A percentile compares a stretch with the other conserved stretches of the same genome.
Evolutionary conservation across 1,139 yeast species (phyloP).

Genomic region (Tardiomyces depauwii): DNA sequence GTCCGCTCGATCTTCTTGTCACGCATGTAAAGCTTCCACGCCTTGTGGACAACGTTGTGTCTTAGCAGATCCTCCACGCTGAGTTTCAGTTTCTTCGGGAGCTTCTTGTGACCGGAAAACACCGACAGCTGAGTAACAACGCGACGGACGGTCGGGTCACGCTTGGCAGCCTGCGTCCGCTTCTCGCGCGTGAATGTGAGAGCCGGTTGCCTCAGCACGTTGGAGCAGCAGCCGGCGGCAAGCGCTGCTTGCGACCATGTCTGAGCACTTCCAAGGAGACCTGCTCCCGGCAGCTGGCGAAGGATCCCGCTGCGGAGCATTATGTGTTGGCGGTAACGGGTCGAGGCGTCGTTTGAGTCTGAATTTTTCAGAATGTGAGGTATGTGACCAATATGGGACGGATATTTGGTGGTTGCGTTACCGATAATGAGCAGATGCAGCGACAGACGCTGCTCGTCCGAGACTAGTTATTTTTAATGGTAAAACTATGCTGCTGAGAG

Average conservation of each 20-base stretch:
- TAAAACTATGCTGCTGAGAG: too few species aligned
- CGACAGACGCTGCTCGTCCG: too few species aligned
- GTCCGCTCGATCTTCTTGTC: conserved; percentile 32
- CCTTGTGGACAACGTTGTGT: conserved; percentile 72
- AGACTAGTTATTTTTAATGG: too few species aligned
- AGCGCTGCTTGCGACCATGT: background rate
- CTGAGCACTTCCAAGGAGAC: background rate
- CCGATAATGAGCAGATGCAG: too few species aligned
- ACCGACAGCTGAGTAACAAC: conserved; percentile 48
- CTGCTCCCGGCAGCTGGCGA: background rate
- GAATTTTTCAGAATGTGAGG: background rate
- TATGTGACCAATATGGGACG: background rate
- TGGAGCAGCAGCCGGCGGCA: background rate
- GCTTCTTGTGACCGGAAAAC: conserved; percentile 75
- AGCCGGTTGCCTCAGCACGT: background rate
- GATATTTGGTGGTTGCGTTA: too few species aligned
- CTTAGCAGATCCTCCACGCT: conserved; percentile 75
- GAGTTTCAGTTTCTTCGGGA: conserved; percentile 68
- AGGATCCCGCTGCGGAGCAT: background rate
- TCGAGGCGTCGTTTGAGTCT: background rate
- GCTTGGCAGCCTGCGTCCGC: conserved; percentile 10
- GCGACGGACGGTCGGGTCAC: conserved; percentile 56
- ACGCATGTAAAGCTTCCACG: conserved; percentile 62
- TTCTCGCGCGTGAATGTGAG: conserved; percentile 10
- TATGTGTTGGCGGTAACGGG: background rate